Percentiles rank a stretch among this genome's conserved stretches.
Conservation (phyloP, 345 rosid species). For the Eucalyptus albens region DNA sequence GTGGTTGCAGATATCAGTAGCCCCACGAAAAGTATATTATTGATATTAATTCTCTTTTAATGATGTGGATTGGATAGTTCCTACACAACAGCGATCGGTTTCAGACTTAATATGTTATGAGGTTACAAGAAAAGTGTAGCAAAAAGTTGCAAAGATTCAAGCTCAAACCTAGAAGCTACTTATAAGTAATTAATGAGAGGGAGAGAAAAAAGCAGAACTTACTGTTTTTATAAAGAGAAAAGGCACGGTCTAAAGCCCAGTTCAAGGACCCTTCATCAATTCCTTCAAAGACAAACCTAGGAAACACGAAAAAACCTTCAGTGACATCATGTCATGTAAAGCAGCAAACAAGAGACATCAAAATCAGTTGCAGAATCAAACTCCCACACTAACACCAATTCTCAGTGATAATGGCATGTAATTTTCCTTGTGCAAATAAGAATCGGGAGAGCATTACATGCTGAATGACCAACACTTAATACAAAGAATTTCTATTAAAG, state of each 20-base stretch:
- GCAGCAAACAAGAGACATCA: not conserved
- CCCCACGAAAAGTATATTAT: not conserved
- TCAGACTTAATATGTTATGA: not conserved
- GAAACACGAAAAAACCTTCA: not conserved
- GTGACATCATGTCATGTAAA: not conserved
- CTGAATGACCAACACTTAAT: not conserved
- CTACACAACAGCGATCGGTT: not conserved
- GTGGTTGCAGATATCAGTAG: not conserved
- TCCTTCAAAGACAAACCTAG: constrained; percentile 47
- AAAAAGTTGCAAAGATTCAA: not conserved
- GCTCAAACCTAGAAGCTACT: not conserved
- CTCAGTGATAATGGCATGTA: not conserved
- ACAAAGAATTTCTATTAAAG: not conserved
- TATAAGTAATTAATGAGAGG: not conserved
- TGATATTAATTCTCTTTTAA: not conserved
- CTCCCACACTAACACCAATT: not conserved
- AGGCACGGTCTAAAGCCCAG: constrained; percentile 38
- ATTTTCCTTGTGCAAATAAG: not conserved
- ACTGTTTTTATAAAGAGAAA: constrained; percentile 28
- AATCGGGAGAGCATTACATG: not conserved
- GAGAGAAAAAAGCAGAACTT: not conserved
- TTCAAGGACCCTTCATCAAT: constrained; percentile 45
- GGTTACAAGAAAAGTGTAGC: not conserved
- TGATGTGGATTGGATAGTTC: not conserved
- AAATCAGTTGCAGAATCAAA: not conserved